A percentile compares a stretch with the other conserved stretches of the same genome.
phyloP scores from a whole-genome alignment of 1,284 basidiomycete genomes.

The Athelia psychrophila region DNA sequence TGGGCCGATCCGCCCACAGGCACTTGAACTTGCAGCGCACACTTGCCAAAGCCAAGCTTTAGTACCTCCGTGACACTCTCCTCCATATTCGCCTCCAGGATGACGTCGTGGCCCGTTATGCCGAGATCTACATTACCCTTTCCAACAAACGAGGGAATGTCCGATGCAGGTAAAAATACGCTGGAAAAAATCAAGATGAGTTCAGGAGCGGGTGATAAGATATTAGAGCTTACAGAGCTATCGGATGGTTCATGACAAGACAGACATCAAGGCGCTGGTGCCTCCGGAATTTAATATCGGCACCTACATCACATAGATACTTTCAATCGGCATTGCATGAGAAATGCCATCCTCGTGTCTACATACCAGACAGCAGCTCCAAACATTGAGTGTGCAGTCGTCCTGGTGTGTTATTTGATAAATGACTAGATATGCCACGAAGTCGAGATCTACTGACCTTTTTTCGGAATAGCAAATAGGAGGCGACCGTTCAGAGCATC shows the following conservation, averaged over 20 bases:
- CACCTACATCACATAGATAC: constrained; percentile 53
- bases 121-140: constrained; percentile 95
- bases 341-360: neutral
- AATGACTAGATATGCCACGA: constrained; percentile 2
- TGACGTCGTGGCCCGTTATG: constrained; percentile 96
- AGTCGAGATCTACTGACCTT: constrained; percentile 55
- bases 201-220: neutral
- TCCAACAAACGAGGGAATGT: constrained; percentile 98
- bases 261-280: constrained; percentile 90
- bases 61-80: constrained; percentile 78
- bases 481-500: constrained; percentile 62
- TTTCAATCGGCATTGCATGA: neutral
- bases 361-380: constrained; percentile 75
- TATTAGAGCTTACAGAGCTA: constrained; percentile 69
- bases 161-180: constrained; percentile 95
- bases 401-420: constrained; percentile 41
- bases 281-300: constrained; percentile 95
- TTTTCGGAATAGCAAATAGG: constrained; percentile 97
- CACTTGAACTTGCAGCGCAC: constrained; percentile 92
- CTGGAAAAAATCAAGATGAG: constrained; percentile 38
- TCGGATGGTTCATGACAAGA: constrained; percentile 88
- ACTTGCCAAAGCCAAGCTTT: constrained; percentile 92
- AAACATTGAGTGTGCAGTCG: constrained; percentile 93
- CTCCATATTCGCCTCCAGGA: constrained; percentile 86
- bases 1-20: constrained; percentile 77